Evolutionary conservation across 352 stramenopile species (phyloP).

Genomic region (Hyaloperonospora brassicae): DNA sequence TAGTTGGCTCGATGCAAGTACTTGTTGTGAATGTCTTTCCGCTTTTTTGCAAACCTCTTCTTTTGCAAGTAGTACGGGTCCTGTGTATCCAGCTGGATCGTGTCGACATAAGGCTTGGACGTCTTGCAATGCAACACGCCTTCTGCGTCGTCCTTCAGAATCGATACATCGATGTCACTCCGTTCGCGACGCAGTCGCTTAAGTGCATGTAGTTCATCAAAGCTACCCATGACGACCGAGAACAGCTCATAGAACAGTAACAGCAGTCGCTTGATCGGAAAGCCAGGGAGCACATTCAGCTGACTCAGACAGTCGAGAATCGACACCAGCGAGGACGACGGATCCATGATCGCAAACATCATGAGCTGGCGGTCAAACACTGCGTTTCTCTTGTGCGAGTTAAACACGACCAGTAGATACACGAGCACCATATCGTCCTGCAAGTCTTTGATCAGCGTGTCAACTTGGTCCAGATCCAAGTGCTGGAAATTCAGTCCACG

Average conservation of each 20-base stretch:
- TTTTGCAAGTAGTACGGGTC: conserved; percentile 68
- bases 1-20: conserved; percentile 61
- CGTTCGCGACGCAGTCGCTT: conserved; percentile 43
- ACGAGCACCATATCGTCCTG: conserved; percentile 76
- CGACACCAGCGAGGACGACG: conserved; percentile 50
- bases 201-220: conserved; percentile 42
- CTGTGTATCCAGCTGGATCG: conserved; percentile 41
- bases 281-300: conserved; percentile 61
- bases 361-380: conserved; percentile 68
- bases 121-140: conserved; percentile 59
- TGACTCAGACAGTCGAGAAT: conserved; percentile 70
- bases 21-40: conserved; percentile 59
- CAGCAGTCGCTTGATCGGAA: conserved; percentile 71
- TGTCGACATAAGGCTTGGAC: conserved; percentile 48
- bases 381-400: conserved; percentile 47
- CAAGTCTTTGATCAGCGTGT: conserved; percentile 52
- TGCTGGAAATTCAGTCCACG: conserved; percentile 67
- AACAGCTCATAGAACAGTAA: conserved; percentile 72
- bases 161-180: conserved; percentile 30
- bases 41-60: conserved; percentile 56
- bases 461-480: conserved; percentile 56
- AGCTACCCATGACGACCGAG: conserved; percentile 40
- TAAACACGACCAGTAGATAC: conserved; percentile 73
- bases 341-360: conserved; percentile 46
- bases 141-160: conserved; percentile 45